phyloP scores from a whole-genome alignment of 345 rosid genomes.

The Eucalyptus pauciflora region DNA sequence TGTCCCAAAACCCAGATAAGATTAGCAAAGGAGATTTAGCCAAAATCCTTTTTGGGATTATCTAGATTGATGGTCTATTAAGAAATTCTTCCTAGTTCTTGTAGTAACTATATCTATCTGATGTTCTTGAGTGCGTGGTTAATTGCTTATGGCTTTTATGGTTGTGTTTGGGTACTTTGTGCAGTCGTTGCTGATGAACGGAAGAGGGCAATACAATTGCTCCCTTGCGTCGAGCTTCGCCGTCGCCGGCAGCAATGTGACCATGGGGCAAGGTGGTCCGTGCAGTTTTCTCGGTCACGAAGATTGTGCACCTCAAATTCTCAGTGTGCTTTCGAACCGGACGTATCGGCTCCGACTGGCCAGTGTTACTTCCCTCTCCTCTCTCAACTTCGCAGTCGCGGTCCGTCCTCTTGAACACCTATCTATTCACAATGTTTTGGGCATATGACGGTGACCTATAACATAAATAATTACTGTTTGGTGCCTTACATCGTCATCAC shows the following conservation, averaged over 20 bases:
- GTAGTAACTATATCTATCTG: not conserved
- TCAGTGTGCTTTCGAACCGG: constrained; percentile 42
- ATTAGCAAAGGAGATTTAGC: not conserved
- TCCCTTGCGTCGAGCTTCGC: constrained; percentile 43
- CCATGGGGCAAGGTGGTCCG: not conserved
- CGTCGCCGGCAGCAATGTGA: not conserved
- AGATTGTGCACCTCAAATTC: constrained; percentile 48
- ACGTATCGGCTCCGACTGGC: constrained; percentile 66
- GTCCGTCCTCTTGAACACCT: constrained; percentile 1
- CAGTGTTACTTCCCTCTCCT: constrained; percentile 58
- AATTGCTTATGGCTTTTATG: not conserved
- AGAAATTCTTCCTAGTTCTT: not conserved
- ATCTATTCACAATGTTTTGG: not conserved
- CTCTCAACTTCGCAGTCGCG: constrained; percentile 61
- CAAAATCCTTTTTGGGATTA: not conserved
- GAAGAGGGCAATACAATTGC: constrained; percentile 79
- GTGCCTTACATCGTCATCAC: not conserved
- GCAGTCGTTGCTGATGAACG: constrained; percentile 53
- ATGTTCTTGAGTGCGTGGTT: too few relatives aligned
- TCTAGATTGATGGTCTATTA: not conserved
- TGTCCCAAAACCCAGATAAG: not conserved
- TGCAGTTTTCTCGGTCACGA: constrained; percentile 38
- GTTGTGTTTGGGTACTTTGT: not conserved
- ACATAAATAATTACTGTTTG: not conserved
- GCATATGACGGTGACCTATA: not conserved